phyloP scores from a whole-genome alignment of 2,329 filamentous ascomycete genomes.

The Lecanicillium sp. region DNA sequence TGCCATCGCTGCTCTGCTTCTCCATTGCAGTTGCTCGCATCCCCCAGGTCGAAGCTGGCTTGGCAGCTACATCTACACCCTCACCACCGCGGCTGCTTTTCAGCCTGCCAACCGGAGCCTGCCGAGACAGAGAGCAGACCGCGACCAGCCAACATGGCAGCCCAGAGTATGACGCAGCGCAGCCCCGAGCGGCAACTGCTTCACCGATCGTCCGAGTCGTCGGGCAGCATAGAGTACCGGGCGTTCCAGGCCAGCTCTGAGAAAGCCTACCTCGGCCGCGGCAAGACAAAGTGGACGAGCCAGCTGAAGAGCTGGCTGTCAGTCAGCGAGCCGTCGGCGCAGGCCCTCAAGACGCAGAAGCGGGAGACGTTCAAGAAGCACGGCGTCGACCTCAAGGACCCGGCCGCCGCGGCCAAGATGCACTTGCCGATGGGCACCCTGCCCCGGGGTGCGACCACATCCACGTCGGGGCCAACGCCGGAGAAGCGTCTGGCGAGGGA shows the following conservation, averaged over 20 bases:
- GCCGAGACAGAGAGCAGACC: too few species aligned
- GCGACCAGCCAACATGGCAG: too few species aligned
- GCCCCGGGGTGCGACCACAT: conserved; percentile 40
- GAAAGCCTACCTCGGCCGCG: not conserved
- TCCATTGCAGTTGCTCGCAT: too few species aligned
- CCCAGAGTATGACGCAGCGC: not conserved
- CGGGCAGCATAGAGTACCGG: not conserved
- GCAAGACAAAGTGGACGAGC: conserved; percentile 32
- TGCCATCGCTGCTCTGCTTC: too few species aligned
- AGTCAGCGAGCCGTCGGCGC: conserved; percentile 43
- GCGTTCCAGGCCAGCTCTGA: not conserved
- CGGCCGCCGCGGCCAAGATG: conserved; percentile 39
- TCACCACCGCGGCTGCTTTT: too few species aligned
- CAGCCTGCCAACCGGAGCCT: too few species aligned
- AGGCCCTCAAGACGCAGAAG: conserved; percentile 42
- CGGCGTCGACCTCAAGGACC: conserved; percentile 39
- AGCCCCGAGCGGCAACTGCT: not conserved
- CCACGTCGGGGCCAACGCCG: conserved; percentile 38
- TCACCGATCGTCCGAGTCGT: not conserved
- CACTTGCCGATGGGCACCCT: conserved; percentile 40
- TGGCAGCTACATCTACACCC: too few species aligned
- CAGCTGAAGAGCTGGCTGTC: conserved; percentile 44
- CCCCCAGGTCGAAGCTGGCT: too few species aligned
- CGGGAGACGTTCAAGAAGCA: conserved; percentile 36
- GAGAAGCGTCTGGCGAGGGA: conserved; percentile 37